phyloP scores from a whole-genome alignment of 202 grass and related monocot species.

The Setaria viridis region DNA sequence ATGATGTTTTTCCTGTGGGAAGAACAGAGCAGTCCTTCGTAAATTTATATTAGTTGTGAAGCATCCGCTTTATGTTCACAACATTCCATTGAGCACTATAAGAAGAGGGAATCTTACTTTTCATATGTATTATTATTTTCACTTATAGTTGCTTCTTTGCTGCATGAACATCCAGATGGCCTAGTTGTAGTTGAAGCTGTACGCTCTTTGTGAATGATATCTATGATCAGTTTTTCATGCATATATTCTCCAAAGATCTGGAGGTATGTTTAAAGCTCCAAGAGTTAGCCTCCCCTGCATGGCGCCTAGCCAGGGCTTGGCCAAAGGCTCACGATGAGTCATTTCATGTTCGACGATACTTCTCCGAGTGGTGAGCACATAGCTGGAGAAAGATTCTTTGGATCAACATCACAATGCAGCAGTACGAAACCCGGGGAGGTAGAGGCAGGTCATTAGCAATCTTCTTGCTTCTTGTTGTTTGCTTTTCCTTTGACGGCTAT shows the following conservation, averaged over 20 bases:
- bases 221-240: constrained; percentile 54
- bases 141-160: constrained; percentile 53
- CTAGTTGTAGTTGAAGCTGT: constrained; percentile 51
- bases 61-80: constrained; percentile 83
- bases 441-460: constrained; percentile 52
- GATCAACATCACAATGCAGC: constrained; percentile 58
- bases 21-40: constrained; percentile 48
- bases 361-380: constrained; percentile 69
- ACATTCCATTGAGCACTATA: constrained; percentile 81
- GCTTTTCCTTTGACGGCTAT: constrained; percentile 54
- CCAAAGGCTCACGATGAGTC: constrained; percentile 56
- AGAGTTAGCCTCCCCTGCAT: constrained; percentile 83
- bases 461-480: constrained; percentile 47
- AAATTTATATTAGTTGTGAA: constrained; percentile 83
- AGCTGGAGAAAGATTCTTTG: constrained; percentile 68
- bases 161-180: constrained; percentile 51
- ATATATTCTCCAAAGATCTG: constrained; percentile 70
- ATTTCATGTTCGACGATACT: constrained; percentile 59
- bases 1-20: constrained; percentile 40
- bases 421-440: constrained; percentile 69
- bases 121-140: constrained; percentile 61
- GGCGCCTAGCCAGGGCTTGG: constrained; percentile 54
- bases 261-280: constrained; percentile 60
- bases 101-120: constrained; percentile 81
- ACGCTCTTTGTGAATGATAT: constrained; percentile 41